phyloP scores from a whole-genome alignment of 2,329 filamentous ascomycete genomes.

The Trichoderma sp. region DNA sequence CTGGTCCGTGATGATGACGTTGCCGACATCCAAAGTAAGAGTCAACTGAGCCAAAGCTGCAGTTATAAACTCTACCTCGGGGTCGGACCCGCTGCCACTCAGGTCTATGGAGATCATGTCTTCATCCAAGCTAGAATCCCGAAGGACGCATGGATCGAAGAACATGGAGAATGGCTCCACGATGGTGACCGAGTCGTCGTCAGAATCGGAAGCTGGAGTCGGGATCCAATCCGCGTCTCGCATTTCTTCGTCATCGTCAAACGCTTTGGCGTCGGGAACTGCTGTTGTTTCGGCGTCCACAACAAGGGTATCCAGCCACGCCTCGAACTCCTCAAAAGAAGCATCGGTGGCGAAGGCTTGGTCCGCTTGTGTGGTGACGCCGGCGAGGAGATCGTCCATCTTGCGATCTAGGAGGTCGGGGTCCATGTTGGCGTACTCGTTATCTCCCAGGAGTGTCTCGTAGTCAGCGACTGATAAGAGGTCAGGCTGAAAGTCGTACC shows the following conservation, averaged over 20 bases:
- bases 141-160: conserved; percentile 6
- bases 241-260: conserved; percentile 5
- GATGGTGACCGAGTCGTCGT: neutral
- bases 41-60: conserved; percentile 17
- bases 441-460: neutral
- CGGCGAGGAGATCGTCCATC: conserved; percentile 12
- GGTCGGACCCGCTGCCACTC: neutral
- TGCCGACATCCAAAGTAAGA: neutral
- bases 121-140: conserved; percentile 6
- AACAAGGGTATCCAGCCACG: neutral
- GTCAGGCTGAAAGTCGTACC: neutral
- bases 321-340: neutral
- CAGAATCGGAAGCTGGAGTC: neutral
- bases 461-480: conserved; percentile 2
- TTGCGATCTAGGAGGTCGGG: conserved; percentile 11
- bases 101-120: conserved; percentile 3
- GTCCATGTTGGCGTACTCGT: conserved; percentile 4
- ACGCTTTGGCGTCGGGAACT: neutral
- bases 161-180: neutral
- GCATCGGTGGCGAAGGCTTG: neutral
- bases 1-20: conserved; percentile 8
- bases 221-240: neutral
- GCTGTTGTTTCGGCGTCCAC: neutral
- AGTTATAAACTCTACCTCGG: conserved; percentile 14
- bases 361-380: neutral